These are phyloP conservation scores for Aspergillus sp. DNA, from an alignment of 2,329 filamentous ascomycete genomes.

Conservation along the genomic window DNA sequence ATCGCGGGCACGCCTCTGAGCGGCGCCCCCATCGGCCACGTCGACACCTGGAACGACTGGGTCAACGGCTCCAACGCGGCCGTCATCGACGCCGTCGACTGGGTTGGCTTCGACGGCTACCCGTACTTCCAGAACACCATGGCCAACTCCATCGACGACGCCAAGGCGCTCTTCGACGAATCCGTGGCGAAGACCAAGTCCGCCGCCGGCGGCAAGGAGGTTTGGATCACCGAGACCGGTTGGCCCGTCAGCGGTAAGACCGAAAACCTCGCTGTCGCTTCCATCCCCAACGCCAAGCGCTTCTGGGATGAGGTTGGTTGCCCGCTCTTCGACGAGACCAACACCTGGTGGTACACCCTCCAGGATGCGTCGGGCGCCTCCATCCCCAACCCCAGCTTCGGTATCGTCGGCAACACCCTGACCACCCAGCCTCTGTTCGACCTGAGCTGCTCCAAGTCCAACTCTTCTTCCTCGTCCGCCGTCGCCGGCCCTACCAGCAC, in stretches of 20 bases:
- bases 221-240: conserved; percentile 88
- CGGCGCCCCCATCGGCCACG: conserved; percentile 68
- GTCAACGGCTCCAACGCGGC: conserved; percentile 69
- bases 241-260: conserved; percentile 73
- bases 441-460: conserved; percentile 31
- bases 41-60: conserved; percentile 85
- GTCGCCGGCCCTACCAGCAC: conserved; percentile 15
- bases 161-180: conserved; percentile 64
- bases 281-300: conserved; percentile 65
- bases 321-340: conserved; percentile 44
- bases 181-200: conserved; percentile 60
- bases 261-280: conserved; percentile 62
- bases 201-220: conserved; percentile 63
- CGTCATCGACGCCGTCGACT: conserved; percentile 70
- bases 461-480: conserved; percentile 18
- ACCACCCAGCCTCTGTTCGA: conserved; percentile 38
- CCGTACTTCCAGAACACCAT: conserved; percentile 75
- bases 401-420: conserved; percentile 32
- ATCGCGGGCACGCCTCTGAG: conserved; percentile 59
- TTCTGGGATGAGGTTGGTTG: conserved; percentile 82
- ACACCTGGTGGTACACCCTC: conserved; percentile 46
- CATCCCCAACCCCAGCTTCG: conserved; percentile 39
- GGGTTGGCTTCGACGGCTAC: conserved; percentile 80
- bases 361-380: conserved; percentile 28
- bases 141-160: conserved; percentile 63